Evolutionary conservation across 176 grass and related monocot genomes (phyloP), one percentile per base, ranked within the genome.

Genomic region (Saccharum spontaneum): DNA sequence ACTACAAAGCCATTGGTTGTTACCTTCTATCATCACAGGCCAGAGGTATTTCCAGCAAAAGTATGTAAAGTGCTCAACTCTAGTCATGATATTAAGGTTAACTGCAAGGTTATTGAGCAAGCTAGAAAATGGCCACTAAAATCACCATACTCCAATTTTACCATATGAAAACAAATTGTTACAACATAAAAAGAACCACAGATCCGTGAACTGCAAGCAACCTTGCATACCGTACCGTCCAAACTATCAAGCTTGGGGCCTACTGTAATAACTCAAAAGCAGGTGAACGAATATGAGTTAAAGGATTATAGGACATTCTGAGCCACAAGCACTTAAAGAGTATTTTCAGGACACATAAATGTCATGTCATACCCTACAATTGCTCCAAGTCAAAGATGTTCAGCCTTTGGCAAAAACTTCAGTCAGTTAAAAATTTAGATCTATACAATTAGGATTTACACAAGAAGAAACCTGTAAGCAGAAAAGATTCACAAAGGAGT

Each of bases 271-370:
- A 64, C 23, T 30, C 24, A 65, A 65, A 65, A 65, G 62, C 26
- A 67, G 13, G 31, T 67, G 18, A 75, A 15, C n/a, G 45, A 74
- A 52, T 50, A 31, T 20, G 15, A 74, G 45, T 10, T 31, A 33
- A 75, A 75, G 6, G 15, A 75, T 50, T 44, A 5, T 65, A 65
- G 83, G 1, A 75, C 62, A 15, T 30, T 24, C 36, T 22, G 14
- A 76, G 4, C 36, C 7, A 89, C 18, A 33, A 49, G 7, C 9
- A 10, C 9, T 22, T 34, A 73, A 73, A 73, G 4, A 80, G 17
- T 60, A 37, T 88, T 84, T 45, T 54, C 12, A 24, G 78, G 57
- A 59, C 10, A 80, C 5, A 71, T 55, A 73, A 64, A n/a, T 79
- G 22, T 7, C 50, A 79, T 54, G 22, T 8, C 38, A 78, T 33